Conservation (phyloP, 2,329 filamentous ascomycete genomes). For the Pseudogymnoascus sp. region DNA sequence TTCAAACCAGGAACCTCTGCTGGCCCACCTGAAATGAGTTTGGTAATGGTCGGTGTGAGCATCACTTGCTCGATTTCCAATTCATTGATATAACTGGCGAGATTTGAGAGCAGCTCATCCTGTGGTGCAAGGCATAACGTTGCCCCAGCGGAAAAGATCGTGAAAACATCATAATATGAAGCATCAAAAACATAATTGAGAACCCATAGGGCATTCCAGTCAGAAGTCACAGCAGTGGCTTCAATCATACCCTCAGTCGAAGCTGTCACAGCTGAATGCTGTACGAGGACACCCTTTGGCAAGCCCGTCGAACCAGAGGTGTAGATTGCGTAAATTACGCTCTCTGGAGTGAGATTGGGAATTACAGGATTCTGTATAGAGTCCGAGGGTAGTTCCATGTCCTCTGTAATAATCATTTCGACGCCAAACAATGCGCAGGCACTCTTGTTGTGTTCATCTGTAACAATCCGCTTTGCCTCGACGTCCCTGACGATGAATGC, state of each 20-base stretch:
- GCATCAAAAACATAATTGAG: conserved; percentile 13
- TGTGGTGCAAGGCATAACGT: conserved; percentile 2
- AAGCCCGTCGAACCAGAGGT: conserved; percentile 8
- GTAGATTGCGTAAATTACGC: conserved; percentile 9
- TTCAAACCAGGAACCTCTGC: conserved; percentile 10
- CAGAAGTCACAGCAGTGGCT: conserved; percentile 14
- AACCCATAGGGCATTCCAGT: conserved; percentile 14
- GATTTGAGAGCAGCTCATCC: conserved; percentile 1
- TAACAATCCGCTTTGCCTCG: conserved; percentile 1
- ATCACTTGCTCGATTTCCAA: conserved; percentile 11
- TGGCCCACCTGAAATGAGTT: conserved; percentile 9
- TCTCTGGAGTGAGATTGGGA: background rate
- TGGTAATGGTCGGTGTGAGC: conserved; percentile 10
- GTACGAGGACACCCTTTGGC: conserved; percentile 6
- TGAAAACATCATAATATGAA: conserved; percentile 13
- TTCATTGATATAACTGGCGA: conserved; percentile 11
- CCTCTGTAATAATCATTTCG: background rate
- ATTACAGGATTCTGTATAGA: background rate
- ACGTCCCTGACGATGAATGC: background rate
- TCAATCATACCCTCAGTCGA: conserved; percentile 3
- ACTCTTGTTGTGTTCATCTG: background rate
- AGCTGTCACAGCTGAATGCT: background rate
- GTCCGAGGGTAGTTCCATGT: background rate
- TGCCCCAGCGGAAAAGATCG: conserved; percentile 4
- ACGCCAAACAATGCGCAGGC: background rate